Percentiles rank a stretch among this genome's conserved stretches.
These are phyloP conservation scores for Lactifluus volemus DNA, from an alignment of 768 basidiomycete species.

Conservation along the genomic window DNA sequence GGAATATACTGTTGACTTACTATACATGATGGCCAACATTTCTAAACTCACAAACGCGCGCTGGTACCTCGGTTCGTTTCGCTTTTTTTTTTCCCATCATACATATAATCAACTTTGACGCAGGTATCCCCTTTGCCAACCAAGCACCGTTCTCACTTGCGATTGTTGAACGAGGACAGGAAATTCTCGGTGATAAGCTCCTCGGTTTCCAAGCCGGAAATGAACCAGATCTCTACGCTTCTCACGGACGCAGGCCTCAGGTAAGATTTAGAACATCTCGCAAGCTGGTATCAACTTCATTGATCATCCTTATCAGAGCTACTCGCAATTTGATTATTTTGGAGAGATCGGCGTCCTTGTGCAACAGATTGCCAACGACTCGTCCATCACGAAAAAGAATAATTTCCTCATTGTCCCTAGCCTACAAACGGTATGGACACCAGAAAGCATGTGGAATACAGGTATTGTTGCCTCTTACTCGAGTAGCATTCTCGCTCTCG, in stretches of 20 bases:
- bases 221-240: constrained; percentile 68
- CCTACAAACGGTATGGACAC: constrained; percentile 9
- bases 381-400: not conserved
- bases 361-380: constrained; percentile 8
- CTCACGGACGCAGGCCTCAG: constrained; percentile 8
- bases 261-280: not conserved
- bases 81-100: not conserved
- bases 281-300: not conserved
- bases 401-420: constrained; percentile 15
- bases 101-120: not conserved
- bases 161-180: constrained; percentile 49
- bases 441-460: constrained; percentile 16
- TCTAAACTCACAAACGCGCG: constrained; percentile 47
- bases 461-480: constrained; percentile 8
- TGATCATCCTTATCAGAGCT: not conserved
- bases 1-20: constrained; percentile 52
- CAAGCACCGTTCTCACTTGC: constrained; percentile 41
- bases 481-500: not conserved
- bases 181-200: constrained; percentile 53
- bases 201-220: constrained; percentile 66
- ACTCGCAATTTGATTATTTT: constrained; percentile 25
- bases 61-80: constrained; percentile 52
- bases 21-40: constrained; percentile 56
- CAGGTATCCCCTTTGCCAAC: constrained; percentile 57
- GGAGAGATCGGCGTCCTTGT: constrained; percentile 25